Percentiles rank a stretch among this genome's conserved stretches.
Conservation (phyloP, 177 flowering plant genomes). For the Vitis hybrid region DNA sequence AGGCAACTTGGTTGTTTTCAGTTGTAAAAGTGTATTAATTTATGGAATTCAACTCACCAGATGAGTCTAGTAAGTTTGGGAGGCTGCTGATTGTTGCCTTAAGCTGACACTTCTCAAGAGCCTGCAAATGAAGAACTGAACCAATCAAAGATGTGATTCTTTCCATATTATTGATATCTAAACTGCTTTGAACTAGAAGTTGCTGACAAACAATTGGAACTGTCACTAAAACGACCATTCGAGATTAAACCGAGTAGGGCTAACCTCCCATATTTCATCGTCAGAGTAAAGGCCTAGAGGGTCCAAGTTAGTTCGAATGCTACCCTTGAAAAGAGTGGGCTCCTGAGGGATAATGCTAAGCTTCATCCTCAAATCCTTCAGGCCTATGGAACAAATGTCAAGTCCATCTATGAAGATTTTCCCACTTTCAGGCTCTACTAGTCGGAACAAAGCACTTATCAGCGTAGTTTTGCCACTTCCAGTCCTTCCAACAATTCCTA, state of each 20-base stretch:
- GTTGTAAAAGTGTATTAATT: too few relatives aligned
- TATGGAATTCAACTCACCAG: slow-evolving; percentile 41
- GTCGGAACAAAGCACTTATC: slow-evolving; percentile 59
- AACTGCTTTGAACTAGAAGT: too few relatives aligned
- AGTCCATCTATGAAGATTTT: slow-evolving; percentile 48
- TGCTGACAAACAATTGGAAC: too few relatives aligned
- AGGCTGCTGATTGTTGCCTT: slow-evolving; percentile 53
- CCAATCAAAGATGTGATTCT: too few relatives aligned
- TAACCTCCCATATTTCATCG: slow-evolving; percentile 78
- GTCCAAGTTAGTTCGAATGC: slow-evolving; percentile 71
- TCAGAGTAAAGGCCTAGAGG: slow-evolving; percentile 78
- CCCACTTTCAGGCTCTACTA: slow-evolving; percentile 57
- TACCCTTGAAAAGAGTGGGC: slow-evolving; percentile 80
- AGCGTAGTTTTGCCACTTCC: slow-evolving; percentile 58
- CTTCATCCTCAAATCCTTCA: slow-evolving; percentile 55
- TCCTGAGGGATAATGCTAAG: slow-evolving; percentile 89
- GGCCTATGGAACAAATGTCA: slow-evolving; percentile 59
- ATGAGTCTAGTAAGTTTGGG: slow-evolving; percentile 62
- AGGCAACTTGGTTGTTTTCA: neutral
- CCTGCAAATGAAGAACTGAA: slow-evolving; percentile 36
- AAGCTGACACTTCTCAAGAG: slow-evolving; percentile 81
- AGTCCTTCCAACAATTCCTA: slow-evolving; percentile 37
- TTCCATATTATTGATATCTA: too few relatives aligned
- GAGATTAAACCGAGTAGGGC: neutral
- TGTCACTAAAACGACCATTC: neutral